phyloP scores from a whole-genome alignment of 176 grass and related monocot species.

The Aegilops umbellulata region DNA sequence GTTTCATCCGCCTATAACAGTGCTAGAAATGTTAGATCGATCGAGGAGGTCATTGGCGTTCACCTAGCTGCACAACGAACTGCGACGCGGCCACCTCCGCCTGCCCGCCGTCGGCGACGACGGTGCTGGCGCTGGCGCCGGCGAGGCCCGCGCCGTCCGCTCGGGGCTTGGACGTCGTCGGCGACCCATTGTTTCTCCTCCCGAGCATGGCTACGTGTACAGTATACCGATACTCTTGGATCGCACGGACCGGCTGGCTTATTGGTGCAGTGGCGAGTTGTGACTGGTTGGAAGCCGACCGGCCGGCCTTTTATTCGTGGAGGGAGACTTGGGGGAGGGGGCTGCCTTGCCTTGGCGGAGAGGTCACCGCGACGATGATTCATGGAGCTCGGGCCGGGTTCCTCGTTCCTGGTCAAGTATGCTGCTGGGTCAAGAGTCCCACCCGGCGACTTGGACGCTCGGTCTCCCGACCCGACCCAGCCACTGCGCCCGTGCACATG shows the following conservation, averaged over 20 bases:
- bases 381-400: background rate
- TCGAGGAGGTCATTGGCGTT: too few species aligned
- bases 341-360: slow-evolving; percentile 1
- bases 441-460: slow-evolving; percentile 19
- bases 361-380: background rate
- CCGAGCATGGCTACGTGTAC: slow-evolving; percentile 24
- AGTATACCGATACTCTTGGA: too few species aligned
- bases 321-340: slow-evolving; percentile 17
- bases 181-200: background rate
- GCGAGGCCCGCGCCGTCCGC: slow-evolving; percentile 9
- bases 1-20: too few species aligned
- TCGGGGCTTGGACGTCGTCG: background rate
- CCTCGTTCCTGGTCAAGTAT: background rate
- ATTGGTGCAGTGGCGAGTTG: background rate
- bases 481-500: background rate
- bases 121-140: background rate
- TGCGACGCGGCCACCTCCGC: slow-evolving; percentile 32
- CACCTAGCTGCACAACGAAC: slow-evolving; percentile 42
- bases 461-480: background rate
- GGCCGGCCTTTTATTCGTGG: background rate
- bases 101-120: background rate
- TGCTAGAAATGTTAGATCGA: too few species aligned
- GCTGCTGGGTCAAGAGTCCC: background rate
- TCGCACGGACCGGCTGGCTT: too few species aligned
- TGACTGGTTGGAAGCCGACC: background rate